Evolutionary conservation across 2,329 filamentous ascomycete species (phyloP).

Genomic region (Furcasterigmium furcatum): DNA sequence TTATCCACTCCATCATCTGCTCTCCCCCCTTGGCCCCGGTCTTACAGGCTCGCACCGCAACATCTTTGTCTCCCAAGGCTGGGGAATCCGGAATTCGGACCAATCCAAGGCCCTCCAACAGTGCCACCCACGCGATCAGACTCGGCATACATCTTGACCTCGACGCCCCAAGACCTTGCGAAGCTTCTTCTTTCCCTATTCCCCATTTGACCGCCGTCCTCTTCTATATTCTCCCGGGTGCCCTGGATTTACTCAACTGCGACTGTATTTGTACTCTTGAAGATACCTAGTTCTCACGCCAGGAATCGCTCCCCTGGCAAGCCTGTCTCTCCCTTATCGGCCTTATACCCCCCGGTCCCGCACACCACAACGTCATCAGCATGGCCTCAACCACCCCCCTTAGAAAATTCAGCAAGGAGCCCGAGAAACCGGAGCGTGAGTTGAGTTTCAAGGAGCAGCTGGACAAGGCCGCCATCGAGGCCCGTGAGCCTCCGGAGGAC

Average conservation of each 20-base stretch:
- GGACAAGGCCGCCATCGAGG: constrained; percentile 35
- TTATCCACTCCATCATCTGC: no score
- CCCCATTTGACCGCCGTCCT: neutral
- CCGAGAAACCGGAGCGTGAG: constrained; percentile 10
- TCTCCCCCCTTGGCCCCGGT: no score
- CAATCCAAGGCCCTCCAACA: neutral
- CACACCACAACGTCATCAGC: constrained; percentile 5
- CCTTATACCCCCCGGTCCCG: neutral
- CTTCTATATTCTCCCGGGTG: neutral
- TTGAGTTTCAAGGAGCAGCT: constrained; percentile 40
- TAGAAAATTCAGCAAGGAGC: constrained; percentile 7
- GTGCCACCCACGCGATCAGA: neutral
- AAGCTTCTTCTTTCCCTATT: neutral
- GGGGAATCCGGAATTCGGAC: no score
- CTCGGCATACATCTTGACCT: neutral
- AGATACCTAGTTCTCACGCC: neutral
- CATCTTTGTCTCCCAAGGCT: no score
- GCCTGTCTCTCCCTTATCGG: neutral
- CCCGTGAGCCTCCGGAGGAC: constrained; percentile 19
- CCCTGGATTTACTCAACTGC: no score
- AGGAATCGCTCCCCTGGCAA: neutral
- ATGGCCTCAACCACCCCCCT: constrained; percentile 4
- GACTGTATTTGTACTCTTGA: neutral
- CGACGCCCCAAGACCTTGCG: neutral
- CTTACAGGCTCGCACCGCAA: no score